A percentile compares a stretch with the other conserved stretches of the same genome.
Evolutionary conservation across 495 filamentous ascomycete genomes (phyloP).

Genomic region (Aspergillus panamensis): DNA sequence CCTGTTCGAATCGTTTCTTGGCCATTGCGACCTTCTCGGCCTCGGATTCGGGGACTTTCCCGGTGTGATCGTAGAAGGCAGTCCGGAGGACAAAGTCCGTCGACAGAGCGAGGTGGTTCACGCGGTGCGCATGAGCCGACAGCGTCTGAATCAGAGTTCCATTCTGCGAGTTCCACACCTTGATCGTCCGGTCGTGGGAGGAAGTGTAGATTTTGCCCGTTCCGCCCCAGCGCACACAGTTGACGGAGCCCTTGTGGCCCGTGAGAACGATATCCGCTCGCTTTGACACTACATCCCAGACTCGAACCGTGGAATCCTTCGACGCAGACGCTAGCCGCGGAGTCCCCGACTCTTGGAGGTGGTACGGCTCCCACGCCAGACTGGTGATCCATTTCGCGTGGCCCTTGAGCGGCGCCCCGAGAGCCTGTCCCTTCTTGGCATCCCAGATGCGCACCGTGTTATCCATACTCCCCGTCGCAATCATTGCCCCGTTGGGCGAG

Average conservation of each 20-base stretch:
- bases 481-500: slow-evolving; percentile 73
- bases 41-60: slow-evolving; percentile 60
- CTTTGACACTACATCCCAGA: slow-evolving; percentile 81
- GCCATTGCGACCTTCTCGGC: slow-evolving; percentile 74
- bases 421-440: slow-evolving; percentile 69
- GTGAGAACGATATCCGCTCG: slow-evolving; percentile 76
- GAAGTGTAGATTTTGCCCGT: slow-evolving; percentile 79
- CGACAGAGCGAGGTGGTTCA: slow-evolving; percentile 93
- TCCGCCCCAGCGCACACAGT: slow-evolving; percentile 93
- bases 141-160: slow-evolving; percentile 78
- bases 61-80: slow-evolving; percentile 81
- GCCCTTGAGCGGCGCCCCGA: slow-evolving; percentile 77
- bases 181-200: slow-evolving; percentile 91
- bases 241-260: slow-evolving; percentile 84
- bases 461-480: slow-evolving; percentile 94
- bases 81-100: slow-evolving; percentile 90
- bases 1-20: slow-evolving; percentile 79
- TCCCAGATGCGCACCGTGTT: slow-evolving; percentile 91
- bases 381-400: slow-evolving; percentile 89
- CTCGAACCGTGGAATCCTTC: slow-evolving; percentile 83
- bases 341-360: slow-evolving; percentile 69
- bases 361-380: slow-evolving; percentile 92
- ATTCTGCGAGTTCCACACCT: slow-evolving; percentile 79
- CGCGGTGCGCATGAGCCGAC: slow-evolving; percentile 83
- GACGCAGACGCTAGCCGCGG: slow-evolving; percentile 82